Conservation (phyloP, 345 rosid species). For the Eucalyptus victrix region DNA sequence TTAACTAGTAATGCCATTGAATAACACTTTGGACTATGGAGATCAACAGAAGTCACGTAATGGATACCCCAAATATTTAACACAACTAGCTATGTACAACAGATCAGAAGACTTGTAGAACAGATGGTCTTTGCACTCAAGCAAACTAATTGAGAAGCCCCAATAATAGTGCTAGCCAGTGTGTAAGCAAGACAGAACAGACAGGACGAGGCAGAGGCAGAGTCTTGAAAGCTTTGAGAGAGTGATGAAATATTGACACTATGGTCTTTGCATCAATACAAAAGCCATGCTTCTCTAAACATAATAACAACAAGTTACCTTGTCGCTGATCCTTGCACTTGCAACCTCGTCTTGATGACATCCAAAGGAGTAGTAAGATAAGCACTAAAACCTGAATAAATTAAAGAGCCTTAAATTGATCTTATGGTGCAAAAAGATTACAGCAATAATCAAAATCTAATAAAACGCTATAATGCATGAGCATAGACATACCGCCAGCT, state of each 20-base stretch:
- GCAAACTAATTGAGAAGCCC: neutral
- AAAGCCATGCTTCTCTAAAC: neutral
- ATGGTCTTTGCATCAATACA: neutral
- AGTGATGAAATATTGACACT: neutral
- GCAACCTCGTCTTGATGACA: constrained; percentile 85
- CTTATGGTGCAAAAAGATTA: neutral
- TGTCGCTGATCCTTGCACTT: constrained; percentile 73
- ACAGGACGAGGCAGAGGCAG: neutral
- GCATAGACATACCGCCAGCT: constrained; percentile 75
- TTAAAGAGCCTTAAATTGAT: neutral
- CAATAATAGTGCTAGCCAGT: neutral
- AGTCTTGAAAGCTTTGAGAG: neutral
- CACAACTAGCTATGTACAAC: neutral
- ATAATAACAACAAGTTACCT: constrained; percentile 23
- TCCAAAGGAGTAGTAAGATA: constrained; percentile 88
- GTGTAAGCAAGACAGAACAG: neutral
- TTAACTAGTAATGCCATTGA: neutral
- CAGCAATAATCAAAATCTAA: neutral
- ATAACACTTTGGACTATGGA: neutral
- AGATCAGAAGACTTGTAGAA: neutral
- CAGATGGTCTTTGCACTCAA: neutral
- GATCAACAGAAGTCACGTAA: neutral
- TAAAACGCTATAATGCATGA: neutral
- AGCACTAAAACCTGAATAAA: constrained; percentile 69
- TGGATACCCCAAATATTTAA: neutral